Base-by-base conservation (phyloP, 2,329 filamentous ascomycete genomes). In the Phialemoniopsis sp. region DNA sequence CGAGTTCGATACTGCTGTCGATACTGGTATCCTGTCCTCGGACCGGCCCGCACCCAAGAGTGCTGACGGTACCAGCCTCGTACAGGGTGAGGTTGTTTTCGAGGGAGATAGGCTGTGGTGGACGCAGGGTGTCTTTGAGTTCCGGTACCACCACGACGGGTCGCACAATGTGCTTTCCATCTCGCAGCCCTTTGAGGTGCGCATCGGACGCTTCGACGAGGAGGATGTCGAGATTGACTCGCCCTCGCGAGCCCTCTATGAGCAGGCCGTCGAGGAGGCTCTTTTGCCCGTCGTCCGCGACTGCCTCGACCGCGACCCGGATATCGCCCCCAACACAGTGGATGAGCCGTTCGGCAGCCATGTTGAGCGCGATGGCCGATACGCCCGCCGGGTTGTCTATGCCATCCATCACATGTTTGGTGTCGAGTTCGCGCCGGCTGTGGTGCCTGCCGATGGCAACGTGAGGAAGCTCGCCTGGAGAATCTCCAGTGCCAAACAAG, bases 361-460 rank as follows among this genome's bases (percentile, higher is more conserved):
- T 31, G 86, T 96, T 2, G 89, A 95, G 55, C 73, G 89, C 17
- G 87, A 96, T 49, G 80, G 84, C 46, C 96, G 95, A 62, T 97
- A 89, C 53, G 85, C 91, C 1, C 87, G 82, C 62, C 72, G 93
- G 32, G 86, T 97, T 10, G 90, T 97, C 1, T 97, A 95, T 60
- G 93, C 90, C 5, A 88, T 98, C 19, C 85, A 87, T 47, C 87
- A 95, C 59, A 96, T 96, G 89, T 94, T 98, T 59, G 93, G 90
- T 37, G 87, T 98, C 44, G 93, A 98, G 60, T 90, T 98, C 57
- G 88, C 93, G 2, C 85, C 90, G 0, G 88, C 89, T 33, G 91
- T 97, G 1, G 93, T 98, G 26, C 81, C 87, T 38, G 89, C 90
- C 0, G 93, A 98, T 65, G 89, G 93, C 6, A 94, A 84, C 51